Conservation (phyloP, 768 basidiomycete genomes). For the Gelatoporia subvermispora region DNA sequence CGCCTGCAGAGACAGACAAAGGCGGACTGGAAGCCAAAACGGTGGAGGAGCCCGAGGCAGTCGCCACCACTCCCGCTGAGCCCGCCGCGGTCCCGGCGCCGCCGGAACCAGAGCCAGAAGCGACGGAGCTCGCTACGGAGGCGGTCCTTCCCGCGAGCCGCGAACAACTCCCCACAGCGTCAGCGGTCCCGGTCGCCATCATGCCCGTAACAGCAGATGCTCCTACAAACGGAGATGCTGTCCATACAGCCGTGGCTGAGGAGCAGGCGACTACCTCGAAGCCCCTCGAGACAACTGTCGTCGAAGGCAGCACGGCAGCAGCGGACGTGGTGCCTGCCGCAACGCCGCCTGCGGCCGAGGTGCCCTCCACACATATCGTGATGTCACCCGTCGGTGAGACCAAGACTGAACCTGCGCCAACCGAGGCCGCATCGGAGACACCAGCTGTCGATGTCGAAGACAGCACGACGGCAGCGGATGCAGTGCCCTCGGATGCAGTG, state of each 20-base stretch:
- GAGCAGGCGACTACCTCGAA: constrained; percentile 11
- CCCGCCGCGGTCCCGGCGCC: constrained; percentile 2
- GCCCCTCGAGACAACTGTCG: constrained; percentile 13
- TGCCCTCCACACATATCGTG: constrained; percentile 11
- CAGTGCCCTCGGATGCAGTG: constrained; percentile 1
- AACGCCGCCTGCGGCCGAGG: neutral
- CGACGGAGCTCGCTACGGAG: constrained; percentile 1
- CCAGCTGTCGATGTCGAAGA: neutral
- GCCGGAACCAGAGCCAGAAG: constrained; percentile 3
- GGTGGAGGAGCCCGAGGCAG: constrained; percentile 2
- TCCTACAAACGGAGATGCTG: neutral
- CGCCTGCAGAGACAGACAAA: constrained; percentile 8
- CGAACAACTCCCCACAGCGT: constrained; percentile 6
- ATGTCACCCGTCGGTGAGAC: too few species aligned
- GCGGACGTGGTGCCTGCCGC: constrained; percentile 1
- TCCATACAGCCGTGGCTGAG: neutral
- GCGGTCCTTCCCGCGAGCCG: constrained; percentile 7
- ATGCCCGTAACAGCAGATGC: constrained; percentile 12
- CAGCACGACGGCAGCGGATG: neutral
- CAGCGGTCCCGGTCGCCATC: constrained; percentile 16
- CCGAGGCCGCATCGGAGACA: constrained; percentile 3
- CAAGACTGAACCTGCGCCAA: constrained; percentile 3
- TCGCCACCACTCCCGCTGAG: constrained; percentile 10
- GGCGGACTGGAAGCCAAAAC: constrained; percentile 9
- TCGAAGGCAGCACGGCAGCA: constrained; percentile 13